phyloP scores from a whole-genome alignment of 495 filamentous ascomycete genomes.

The Daldinia concentrica region DNA sequence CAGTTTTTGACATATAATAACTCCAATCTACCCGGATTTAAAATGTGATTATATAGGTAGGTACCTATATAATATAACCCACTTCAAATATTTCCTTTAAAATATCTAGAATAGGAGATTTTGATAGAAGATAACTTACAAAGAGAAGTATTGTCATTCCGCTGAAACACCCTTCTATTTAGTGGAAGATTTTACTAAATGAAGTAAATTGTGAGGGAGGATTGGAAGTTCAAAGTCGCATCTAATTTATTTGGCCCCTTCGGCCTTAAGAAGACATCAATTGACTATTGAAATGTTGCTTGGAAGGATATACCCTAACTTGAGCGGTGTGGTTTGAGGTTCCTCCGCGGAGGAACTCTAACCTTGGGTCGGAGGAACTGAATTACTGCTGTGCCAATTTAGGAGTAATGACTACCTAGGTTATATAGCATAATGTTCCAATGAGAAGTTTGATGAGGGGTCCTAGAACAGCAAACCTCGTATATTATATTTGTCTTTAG shows the following conservation, averaged over 20 bases:
- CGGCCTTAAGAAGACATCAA: background rate
- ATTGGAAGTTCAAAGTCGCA: background rate
- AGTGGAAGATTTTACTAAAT: background rate
- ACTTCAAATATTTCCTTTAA: too few species aligned
- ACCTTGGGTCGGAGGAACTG: slow-evolving; percentile 9
- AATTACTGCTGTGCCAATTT: background rate
- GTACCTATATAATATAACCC: too few species aligned
- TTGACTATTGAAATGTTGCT: background rate
- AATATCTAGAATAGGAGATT: too few species aligned
- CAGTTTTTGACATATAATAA: too few species aligned
- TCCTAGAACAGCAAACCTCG: background rate
- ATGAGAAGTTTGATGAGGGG: background rate
- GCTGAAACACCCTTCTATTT: background rate
- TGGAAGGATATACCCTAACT: background rate
- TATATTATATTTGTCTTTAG: background rate
- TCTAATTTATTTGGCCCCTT: background rate
- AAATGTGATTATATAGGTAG: too few species aligned
- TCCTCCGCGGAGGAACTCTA: slow-evolving; percentile 39
- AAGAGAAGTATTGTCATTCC: background rate
- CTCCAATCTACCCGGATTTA: too few species aligned
- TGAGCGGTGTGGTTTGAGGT: background rate
- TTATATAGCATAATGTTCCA: background rate
- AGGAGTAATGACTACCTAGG: too few species aligned
- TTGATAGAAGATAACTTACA: background rate
- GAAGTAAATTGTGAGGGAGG: background rate